Percentiles rank a stretch among this genome's conserved stretches.
Conservation (phyloP, 1,139 yeast genomes). For the Protomyces macrosporus region DNA sequence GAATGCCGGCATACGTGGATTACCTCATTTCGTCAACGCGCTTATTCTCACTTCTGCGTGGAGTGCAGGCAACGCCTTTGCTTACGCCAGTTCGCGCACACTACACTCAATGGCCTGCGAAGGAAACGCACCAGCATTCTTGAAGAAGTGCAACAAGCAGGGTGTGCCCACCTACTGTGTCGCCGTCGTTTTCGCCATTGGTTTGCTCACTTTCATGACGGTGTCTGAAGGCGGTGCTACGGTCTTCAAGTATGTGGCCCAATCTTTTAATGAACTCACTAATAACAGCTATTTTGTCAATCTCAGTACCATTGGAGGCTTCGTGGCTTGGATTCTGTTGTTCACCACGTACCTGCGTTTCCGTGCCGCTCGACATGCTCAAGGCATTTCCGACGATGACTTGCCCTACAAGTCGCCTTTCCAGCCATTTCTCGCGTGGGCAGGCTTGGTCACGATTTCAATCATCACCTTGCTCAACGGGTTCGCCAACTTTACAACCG, state of each 20-base stretch:
- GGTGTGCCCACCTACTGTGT: constrained; percentile 55
- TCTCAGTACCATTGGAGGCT: constrained; percentile 58
- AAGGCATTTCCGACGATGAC: constrained; percentile 27
- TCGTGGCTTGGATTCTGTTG: constrained; percentile 50
- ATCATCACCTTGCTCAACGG: constrained; percentile 63
- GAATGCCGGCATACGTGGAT: constrained; percentile 61
- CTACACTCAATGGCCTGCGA: constrained; percentile 54
- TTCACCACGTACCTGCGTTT: constrained; percentile 40
- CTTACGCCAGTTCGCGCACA: constrained; percentile 57
- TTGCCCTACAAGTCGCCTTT: constrained; percentile 44
- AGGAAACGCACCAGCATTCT: constrained; percentile 56
- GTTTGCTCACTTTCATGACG: constrained; percentile 53
- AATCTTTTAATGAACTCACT: too few relatives aligned
- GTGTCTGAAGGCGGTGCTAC: constrained; percentile 49
- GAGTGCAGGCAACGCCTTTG: constrained; percentile 71
- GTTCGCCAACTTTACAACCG: constrained; percentile 53
- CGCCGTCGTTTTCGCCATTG: constrained; percentile 44
- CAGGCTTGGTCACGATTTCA: constrained; percentile 46
- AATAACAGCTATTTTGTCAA: constrained; percentile 60
- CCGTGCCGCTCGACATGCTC: constrained; percentile 30
- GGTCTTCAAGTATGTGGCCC: constrained; percentile 61
- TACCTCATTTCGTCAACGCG: constrained; percentile 69
- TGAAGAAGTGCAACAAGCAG: constrained; percentile 51
- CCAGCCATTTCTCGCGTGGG: constrained; percentile 52
- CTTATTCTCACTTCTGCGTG: constrained; percentile 64